A percentile compares a stretch with the other conserved stretches of the same genome.
phyloP scores from a whole-genome alignment of 1,139 yeast species.

The Scheffersomyces parashehatae region DNA sequence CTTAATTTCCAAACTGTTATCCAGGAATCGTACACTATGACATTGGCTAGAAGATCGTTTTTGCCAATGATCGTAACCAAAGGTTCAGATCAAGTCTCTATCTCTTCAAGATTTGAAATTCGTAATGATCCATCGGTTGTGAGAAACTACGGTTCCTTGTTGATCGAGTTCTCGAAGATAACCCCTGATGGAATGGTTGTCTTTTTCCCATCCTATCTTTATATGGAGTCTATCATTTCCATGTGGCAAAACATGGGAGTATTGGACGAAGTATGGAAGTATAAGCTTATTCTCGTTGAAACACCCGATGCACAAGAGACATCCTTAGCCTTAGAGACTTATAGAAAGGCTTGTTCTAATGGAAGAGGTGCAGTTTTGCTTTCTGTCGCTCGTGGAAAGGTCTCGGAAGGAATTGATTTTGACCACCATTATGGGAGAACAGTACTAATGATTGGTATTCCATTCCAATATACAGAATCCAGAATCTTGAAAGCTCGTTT shows the following conservation, averaged over 20 bases:
- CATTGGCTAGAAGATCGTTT: conserved; percentile 87
- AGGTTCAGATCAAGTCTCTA: conserved; percentile 97
- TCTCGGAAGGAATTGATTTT: conserved; percentile 98
- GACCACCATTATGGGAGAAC: conserved; percentile 98
- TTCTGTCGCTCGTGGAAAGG: conserved; percentile 98
- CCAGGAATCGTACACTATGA: conserved; percentile 95
- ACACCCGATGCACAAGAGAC: conserved; percentile 99
- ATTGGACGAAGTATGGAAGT: conserved; percentile 97
- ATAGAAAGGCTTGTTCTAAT: conserved; percentile 93
- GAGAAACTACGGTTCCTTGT: conserved; percentile 88
- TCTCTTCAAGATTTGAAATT: conserved; percentile 93
- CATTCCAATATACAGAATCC: conserved; percentile 97
- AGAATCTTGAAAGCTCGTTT: conserved; percentile 91
- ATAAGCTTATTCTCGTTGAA: conserved; percentile 91
- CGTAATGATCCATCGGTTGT: conserved; percentile 98
- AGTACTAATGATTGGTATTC: conserved; percentile 97
- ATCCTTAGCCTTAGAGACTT: conserved; percentile 89
- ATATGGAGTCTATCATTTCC: conserved; percentile 96
- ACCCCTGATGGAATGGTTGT: conserved; percentile 99
- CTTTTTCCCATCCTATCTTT: conserved; percentile 92
- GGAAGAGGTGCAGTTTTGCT: conserved; percentile 96
- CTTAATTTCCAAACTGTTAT: conserved; percentile 90
- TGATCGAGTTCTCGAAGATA: conserved; percentile 89
- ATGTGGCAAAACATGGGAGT: conserved; percentile 99
- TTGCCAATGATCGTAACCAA: conserved; percentile 95